These are phyloP conservation scores for Calonectria leucothoes DNA, from an alignment of 2,329 filamentous ascomycete species.

Conservation along the genomic window DNA sequence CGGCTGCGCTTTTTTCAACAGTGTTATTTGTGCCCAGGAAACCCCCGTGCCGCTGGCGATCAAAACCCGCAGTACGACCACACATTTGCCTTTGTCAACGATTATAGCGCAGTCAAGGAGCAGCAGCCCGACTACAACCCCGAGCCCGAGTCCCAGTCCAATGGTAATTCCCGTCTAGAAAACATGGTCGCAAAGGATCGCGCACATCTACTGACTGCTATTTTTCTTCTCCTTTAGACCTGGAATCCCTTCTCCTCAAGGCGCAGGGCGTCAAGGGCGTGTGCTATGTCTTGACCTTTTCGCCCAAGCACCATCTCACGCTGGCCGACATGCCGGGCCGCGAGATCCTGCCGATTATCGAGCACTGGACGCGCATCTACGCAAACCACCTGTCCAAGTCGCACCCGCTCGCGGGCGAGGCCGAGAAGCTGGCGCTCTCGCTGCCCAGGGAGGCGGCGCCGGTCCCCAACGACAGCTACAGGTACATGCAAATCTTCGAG, in stretches of 20 bases:
- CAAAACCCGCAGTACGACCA: conserved; percentile 85
- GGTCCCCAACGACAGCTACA: conserved; percentile 78
- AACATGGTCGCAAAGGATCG: background rate
- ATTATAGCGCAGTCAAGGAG: conserved; percentile 97
- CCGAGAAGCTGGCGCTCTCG: conserved; percentile 54
- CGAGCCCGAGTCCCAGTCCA: conserved; percentile 51
- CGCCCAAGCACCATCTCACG: conserved; percentile 88
- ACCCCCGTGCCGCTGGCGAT: conserved; percentile 88
- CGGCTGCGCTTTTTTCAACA: conserved; percentile 51
- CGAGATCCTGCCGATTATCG: conserved; percentile 84
- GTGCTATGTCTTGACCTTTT: conserved; percentile 98
- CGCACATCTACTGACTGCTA: background rate
- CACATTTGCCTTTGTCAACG: conserved; percentile 96
- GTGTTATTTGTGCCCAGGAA: conserved; percentile 96
- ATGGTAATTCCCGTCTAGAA: conserved; percentile 42
- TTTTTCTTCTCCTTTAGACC: no score
- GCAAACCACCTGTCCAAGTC: conserved; percentile 79
- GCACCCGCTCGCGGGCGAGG: conserved; percentile 67
- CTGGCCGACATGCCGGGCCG: conserved; percentile 85
- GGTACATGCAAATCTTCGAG: conserved; percentile 99
- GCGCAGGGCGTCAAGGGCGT: conserved; percentile 91
- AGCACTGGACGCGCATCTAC: conserved; percentile 94
- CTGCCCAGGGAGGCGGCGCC: conserved; percentile 51
- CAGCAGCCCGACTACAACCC: conserved; percentile 82
- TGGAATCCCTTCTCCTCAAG: conserved; percentile 80